These are phyloP conservation scores for Cyclospora cayetanensis DNA, from an alignment of 169 alveolate species.

Conservation along the genomic window DNA sequence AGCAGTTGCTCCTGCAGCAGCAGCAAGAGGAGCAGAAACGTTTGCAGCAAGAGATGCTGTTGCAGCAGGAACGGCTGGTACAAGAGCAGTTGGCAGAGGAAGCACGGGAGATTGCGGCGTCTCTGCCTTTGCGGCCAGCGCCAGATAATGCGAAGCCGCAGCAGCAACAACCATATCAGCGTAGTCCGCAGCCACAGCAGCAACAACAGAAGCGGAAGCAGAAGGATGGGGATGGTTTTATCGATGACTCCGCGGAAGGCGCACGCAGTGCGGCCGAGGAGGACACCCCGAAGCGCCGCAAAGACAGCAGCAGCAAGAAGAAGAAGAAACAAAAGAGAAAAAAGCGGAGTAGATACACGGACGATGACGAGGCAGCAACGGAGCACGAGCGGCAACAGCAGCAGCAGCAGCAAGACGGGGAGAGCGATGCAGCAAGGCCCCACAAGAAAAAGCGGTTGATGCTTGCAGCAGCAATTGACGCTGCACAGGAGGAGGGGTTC, in stretches of 20 bases:
- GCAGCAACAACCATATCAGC: conserved; percentile 23
- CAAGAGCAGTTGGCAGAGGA: background rate
- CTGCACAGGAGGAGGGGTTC: background rate
- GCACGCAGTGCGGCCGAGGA: background rate
- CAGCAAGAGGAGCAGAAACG: conserved; percentile 1
- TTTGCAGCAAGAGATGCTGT: background rate
- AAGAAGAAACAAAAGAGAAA: background rate
- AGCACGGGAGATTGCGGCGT: conserved; percentile 2
- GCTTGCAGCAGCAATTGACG: background rate
- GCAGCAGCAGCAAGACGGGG: background rate
- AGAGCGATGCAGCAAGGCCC: too few species aligned
- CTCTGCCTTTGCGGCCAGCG: background rate
- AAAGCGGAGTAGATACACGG: background rate
- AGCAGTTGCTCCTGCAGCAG: conserved; percentile 12
- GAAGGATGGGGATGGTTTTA: background rate
- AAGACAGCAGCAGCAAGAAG: background rate
- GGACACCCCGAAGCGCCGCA: background rate
- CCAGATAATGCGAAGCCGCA: background rate
- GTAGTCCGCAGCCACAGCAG: background rate
- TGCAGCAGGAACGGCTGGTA: background rate
- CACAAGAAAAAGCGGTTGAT: background rate
- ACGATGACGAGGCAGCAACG: background rate
- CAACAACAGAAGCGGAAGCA: background rate
- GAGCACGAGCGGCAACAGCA: conserved; percentile 29
- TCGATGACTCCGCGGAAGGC: background rate